A percentile compares a stretch with the other conserved stretches of the same genome.
phyloP scores from a whole-genome alignment of 257 asterid species.

The Solanum etuberosum region DNA sequence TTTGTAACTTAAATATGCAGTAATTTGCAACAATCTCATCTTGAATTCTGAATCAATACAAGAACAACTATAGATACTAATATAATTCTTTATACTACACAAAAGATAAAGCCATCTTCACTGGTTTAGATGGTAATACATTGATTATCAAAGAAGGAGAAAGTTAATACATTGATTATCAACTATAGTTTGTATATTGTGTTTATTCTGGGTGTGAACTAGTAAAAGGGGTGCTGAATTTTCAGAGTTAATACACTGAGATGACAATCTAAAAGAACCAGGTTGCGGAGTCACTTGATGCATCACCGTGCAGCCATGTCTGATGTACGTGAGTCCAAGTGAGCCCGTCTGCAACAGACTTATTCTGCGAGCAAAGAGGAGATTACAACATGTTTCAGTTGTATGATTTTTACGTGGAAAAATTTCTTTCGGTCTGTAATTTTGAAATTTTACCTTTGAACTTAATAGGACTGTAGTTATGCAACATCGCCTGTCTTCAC shows the following conservation, averaged over 20 bases:
- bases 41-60: background rate
- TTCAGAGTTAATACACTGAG: background rate
- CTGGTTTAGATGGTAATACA: background rate
- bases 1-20: background rate
- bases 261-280: constrained; percentile 40
- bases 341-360: constrained; percentile 56
- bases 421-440: background rate
- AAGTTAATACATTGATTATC: background rate
- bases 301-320: constrained; percentile 71
- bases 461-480: constrained; percentile 49
- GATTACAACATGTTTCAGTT: background rate
- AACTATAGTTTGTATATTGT: background rate
- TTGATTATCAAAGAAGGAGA: background rate
- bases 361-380: constrained; percentile 30
- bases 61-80: background rate
- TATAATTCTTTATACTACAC: background rate
- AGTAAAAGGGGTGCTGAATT: background rate
- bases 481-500: constrained; percentile 46
- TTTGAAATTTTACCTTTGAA: constrained; percentile 47
- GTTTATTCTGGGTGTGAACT: background rate
- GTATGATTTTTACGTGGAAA: background rate
- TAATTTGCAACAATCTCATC: background rate
- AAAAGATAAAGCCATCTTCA: background rate
- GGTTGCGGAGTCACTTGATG: constrained; percentile 16
- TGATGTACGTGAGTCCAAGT: constrained; percentile 77